These are phyloP conservation scores for Yamadazyma taylorii DNA, from an alignment of 1,139 yeast species.

Conservation along the genomic window DNA sequence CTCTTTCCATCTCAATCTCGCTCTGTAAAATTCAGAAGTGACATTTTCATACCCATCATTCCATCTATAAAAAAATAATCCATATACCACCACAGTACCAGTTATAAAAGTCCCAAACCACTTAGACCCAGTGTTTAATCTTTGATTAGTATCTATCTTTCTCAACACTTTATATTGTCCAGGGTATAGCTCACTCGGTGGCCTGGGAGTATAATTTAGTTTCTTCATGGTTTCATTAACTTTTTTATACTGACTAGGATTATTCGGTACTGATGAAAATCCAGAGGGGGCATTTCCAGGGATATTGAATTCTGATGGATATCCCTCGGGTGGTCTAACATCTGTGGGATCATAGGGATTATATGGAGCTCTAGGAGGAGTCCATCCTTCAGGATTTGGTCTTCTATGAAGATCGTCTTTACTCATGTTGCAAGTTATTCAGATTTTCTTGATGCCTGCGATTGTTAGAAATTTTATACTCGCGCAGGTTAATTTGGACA, in stretches of 20 bases:
- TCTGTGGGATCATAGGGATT: slow-evolving; percentile 84
- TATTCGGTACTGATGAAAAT: slow-evolving; percentile 64
- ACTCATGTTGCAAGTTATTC: not conserved
- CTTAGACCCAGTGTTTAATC: slow-evolving; percentile 57
- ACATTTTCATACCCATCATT: slow-evolving; percentile 81
- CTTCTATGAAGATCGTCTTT: slow-evolving; percentile 40
- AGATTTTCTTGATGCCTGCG: too few relatives aligned
- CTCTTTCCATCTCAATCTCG: slow-evolving; percentile 58
- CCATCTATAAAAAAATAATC: slow-evolving; percentile 78
- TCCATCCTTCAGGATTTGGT: slow-evolving; percentile 84
- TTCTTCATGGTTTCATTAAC: slow-evolving; percentile 73
- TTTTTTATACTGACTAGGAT: slow-evolving; percentile 66
- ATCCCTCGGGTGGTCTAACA: slow-evolving; percentile 76
- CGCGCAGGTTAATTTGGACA: too few relatives aligned
- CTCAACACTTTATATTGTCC: slow-evolving; percentile 77
- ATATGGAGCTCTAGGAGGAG: slow-evolving; percentile 78
- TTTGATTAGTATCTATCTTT: slow-evolving; percentile 53
- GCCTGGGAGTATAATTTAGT: slow-evolving; percentile 78
- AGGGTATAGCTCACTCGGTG: slow-evolving; percentile 69
- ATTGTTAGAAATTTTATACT: too few relatives aligned
- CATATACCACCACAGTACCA: slow-evolving; percentile 50
- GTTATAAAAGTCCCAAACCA: slow-evolving; percentile 51
- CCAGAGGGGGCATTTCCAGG: slow-evolving; percentile 56
- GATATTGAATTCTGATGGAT: slow-evolving; percentile 72
- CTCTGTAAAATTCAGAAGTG: slow-evolving; percentile 65